Evolutionary conservation across 345 rosid species (phyloP).

Genomic region (Pistacia atlantica): DNA sequence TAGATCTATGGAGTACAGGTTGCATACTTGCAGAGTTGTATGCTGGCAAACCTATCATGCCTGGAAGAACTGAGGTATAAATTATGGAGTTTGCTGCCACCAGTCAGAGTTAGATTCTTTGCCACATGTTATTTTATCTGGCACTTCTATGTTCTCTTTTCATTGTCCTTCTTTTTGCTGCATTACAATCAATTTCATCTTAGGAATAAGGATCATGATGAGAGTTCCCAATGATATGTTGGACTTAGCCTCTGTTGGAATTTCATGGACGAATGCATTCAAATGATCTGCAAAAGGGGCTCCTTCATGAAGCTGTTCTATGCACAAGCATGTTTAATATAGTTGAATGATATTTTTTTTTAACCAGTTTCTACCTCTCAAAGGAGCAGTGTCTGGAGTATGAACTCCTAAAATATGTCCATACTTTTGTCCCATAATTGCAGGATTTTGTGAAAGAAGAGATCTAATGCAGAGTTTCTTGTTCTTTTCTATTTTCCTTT

Average conservation of each 20-base stretch:
- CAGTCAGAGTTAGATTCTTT: neutral
- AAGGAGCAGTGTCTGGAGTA: neutral
- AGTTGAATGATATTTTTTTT: neutral
- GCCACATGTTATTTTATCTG: no score
- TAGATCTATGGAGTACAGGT: constrained; percentile 97
- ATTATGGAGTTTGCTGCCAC: neutral
- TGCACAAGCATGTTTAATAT: neutral
- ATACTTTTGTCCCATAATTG: neutral
- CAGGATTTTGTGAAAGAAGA: neutral
- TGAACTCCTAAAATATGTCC: neutral
- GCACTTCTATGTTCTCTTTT: neutral
- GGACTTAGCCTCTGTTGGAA: neutral
- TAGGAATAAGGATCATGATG: neutral
- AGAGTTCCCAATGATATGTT: neutral
- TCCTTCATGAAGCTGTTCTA: neutral
- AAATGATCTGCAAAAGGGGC: neutral
- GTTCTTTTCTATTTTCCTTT: neutral
- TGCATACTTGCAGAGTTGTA: constrained; percentile 95
- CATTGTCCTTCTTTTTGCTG: neutral
- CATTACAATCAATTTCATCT: neutral
- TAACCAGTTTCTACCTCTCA: neutral
- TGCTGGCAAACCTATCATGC: constrained; percentile 99
- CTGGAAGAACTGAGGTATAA: constrained; percentile 97
- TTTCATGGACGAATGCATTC: neutral
- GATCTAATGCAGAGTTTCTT: neutral